Evolutionary conservation across 2,329 filamentous ascomycete genomes (phyloP).

Genomic region (Neonectria faginata): DNA sequence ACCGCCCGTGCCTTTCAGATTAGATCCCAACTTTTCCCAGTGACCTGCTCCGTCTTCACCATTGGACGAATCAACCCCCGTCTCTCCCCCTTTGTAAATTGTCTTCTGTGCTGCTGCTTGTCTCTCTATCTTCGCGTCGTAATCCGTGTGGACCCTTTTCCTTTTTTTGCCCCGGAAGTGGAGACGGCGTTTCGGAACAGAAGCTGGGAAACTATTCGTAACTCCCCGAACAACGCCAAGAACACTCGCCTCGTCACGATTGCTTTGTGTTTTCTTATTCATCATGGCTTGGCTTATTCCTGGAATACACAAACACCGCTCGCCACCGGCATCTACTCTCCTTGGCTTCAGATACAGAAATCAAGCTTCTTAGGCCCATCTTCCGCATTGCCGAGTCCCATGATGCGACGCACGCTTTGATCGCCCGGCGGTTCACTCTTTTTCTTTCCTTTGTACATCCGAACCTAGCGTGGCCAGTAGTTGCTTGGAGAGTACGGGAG

Average conservation of each 20-base stretch:
- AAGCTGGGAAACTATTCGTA: slow-evolving; percentile 11
- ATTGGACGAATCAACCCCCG: slow-evolving; percentile 6
- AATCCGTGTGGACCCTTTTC: slow-evolving; percentile 11
- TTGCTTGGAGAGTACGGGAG: no score
- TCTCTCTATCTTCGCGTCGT: slow-evolving; percentile 5
- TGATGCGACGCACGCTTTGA: neutral
- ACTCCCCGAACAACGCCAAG: slow-evolving; percentile 20
- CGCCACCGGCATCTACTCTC: neutral
- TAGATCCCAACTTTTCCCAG: slow-evolving; percentile 4
- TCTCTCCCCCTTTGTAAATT: neutral
- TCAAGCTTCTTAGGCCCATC: neutral
- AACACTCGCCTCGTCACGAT: slow-evolving; percentile 6
- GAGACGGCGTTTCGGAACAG: neutral
- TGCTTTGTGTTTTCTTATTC: neutral
- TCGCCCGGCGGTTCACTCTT: neutral
- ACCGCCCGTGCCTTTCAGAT: slow-evolving; percentile 1
- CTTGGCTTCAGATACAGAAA: neutral
- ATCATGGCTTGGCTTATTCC: neutral
- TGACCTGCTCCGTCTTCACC: slow-evolving; percentile 21
- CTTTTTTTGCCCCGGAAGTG: neutral
- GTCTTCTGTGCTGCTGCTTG: neutral
- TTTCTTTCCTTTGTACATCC: no score
- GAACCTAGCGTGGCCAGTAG: no score
- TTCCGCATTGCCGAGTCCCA: neutral
- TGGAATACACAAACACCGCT: neutral